Conservation (phyloP, 1,139 yeast genomes). For the Saccharomycopsis phalli region DNA sequence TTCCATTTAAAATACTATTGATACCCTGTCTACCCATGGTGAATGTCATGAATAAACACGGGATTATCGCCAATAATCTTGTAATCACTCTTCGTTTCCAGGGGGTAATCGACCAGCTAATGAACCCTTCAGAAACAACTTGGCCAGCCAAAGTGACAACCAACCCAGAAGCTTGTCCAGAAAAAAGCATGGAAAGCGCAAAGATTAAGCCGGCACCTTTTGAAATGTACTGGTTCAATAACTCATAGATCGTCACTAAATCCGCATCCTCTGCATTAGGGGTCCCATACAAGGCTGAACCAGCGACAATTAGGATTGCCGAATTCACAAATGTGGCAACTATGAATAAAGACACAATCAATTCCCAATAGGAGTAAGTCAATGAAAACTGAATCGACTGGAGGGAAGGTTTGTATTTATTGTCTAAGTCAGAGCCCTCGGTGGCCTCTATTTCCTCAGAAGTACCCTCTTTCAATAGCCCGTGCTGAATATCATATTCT, state of each 20-base stretch:
- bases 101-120: conserved; percentile 79
- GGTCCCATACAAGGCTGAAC: conserved; percentile 63
- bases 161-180: conserved; percentile 97
- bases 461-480: conserved; percentile 24
- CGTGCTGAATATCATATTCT: conserved; percentile 64
- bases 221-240: conserved; percentile 64
- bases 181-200: conserved; percentile 82
- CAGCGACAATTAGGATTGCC: conserved; percentile 78
- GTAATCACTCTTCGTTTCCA: conserved; percentile 80
- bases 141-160: conserved; percentile 98
- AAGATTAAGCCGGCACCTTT: conserved; percentile 90
- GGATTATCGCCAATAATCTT: conserved; percentile 75
- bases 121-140: conserved; percentile 91
- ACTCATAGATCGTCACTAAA: conserved; percentile 70
- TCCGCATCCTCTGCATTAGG: conserved; percentile 80
- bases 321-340: conserved; percentile 83
- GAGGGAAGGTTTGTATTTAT: conserved; percentile 52
- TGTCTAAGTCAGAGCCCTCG: conserved; percentile 25
- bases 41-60: conserved; percentile 74
- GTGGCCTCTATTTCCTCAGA: neutral
- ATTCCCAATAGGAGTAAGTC: conserved; percentile 66
- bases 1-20: conserved; percentile 67
- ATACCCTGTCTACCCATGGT: conserved; percentile 81
- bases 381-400: conserved; percentile 65
- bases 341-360: conserved; percentile 62